These are phyloP conservation scores for Amaranthus tricolor DNA, from an alignment of 179 eudicot species.

Conservation along the genomic window DNA sequence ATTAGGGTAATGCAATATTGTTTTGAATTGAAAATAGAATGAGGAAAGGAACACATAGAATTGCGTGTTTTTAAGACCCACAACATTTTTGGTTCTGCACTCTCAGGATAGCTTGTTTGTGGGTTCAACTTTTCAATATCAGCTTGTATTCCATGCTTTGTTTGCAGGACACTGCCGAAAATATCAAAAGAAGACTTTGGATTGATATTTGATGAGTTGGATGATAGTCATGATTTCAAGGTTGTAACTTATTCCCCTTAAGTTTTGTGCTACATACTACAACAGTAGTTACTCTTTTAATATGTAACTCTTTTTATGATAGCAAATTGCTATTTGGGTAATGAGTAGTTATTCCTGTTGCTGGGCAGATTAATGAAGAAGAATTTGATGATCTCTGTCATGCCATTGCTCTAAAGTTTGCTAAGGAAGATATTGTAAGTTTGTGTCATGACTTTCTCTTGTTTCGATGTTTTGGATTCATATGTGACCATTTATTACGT, in stretches of 20 bases:
- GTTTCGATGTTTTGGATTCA: not conserved
- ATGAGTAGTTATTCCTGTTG: conserved; percentile 6
- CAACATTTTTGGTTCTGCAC: no score
- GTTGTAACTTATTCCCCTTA: conserved; percentile 26
- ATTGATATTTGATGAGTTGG: conserved; percentile 77
- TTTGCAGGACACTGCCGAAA: conserved; percentile 76
- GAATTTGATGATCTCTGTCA: conserved; percentile 95
- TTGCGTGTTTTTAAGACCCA: no score
- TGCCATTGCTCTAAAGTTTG: conserved; percentile 87
- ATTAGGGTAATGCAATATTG: no score
- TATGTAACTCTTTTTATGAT: not conserved
- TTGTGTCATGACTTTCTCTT: conserved; percentile 2
- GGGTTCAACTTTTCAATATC: no score
- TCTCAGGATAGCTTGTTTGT: no score
- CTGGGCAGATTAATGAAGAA: conserved; percentile 65
- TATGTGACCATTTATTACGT: conserved; percentile 8
- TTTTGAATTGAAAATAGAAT: no score
- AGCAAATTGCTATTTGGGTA: no score
- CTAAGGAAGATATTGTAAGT: conserved; percentile 80
- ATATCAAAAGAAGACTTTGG: conserved; percentile 87
- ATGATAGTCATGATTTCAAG: conserved; percentile 82
- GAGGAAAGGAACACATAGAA: no score
- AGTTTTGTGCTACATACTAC: not conserved
- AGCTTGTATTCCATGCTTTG: not conserved
- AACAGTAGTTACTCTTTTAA: not conserved